Evolutionary conservation across 805 yeast species (phyloP), one percentile per base, ranked within the genome.

Genomic region (Metschnikowia noctiluminum): DNA sequence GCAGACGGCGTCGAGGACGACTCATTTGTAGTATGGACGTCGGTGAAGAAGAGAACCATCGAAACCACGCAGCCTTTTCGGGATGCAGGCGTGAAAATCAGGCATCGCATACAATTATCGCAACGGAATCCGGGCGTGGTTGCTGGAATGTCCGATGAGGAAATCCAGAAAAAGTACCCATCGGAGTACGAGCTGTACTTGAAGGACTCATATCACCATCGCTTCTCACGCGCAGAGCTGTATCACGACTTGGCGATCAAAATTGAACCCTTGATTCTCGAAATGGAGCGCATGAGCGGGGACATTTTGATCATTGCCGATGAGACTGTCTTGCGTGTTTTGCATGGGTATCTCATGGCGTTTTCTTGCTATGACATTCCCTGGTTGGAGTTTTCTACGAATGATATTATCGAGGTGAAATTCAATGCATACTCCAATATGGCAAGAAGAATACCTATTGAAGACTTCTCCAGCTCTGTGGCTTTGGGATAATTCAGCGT

Each of bases 211-310:
- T 94, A 94, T 62, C 97, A 94, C 67, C 92, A 86, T 63, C 76
- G 99, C 51, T 94, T 80, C 63, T 88, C 96, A 2, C 77, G 98
- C 43, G 89, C 96, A 0, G 99, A 94, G 69, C 87, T 95, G 43
- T 94, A 90, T 63, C 99, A 94, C 67, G 99, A 94, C 66, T 76
- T 94, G 49, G 98, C 99, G 0, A 85, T 94, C 35, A 82, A 96
- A 58, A 79, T 94, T 70, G 99, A 94, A 68, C 96, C 98, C 0
- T 74, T 94, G 47, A 81, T 94, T 52, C 76, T 94, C 63, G 98
- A 94, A 66, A 85, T 94, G 82, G 99, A 94, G 66, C 79, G 97
- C 57, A 84, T 87, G 79, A 80, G 88, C 45, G 88, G 89, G 16
- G 97, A 90, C 63, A 79, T 94, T 13, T 72, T 94, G 56, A 86